These are phyloP conservation scores for Brassica carinata DNA, from an alignment of 345 rosid genomes.

Conservation along the genomic window DNA sequence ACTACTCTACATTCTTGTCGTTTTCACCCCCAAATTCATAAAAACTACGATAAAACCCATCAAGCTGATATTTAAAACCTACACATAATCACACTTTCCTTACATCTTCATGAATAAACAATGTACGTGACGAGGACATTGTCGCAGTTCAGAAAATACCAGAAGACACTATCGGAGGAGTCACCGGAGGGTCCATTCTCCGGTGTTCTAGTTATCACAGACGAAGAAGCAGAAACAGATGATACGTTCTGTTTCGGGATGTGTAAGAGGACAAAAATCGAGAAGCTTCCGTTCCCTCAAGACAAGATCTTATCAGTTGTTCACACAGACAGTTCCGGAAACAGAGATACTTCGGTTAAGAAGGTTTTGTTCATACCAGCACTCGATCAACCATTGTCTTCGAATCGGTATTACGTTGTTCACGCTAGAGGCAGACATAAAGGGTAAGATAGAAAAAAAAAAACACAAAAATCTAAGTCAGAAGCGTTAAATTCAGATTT, in stretches of 20 bases:
- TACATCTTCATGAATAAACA: not conserved
- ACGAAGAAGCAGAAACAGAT: constrained; percentile 65
- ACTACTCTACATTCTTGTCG: constrained; percentile 4
- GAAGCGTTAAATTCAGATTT: not conserved
- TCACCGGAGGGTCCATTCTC: constrained; percentile 70
- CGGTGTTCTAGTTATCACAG: constrained; percentile 63
- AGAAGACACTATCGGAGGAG: constrained; percentile 47
- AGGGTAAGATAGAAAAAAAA: constrained; percentile 49
- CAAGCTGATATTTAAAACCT: not conserved
- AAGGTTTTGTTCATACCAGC: constrained; percentile 70
- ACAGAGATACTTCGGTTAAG: constrained; percentile 44
- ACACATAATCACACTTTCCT: not conserved
- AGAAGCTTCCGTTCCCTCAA: constrained; percentile 65
- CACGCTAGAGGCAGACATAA: constrained; percentile 59
- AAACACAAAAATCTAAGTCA: not conserved
- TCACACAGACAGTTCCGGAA: constrained; percentile 49
- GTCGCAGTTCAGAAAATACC: constrained; percentile 50
- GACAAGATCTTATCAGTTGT: constrained; percentile 58
- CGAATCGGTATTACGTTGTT: constrained; percentile 60
- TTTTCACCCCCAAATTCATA: constrained; percentile 5
- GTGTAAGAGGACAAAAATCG: constrained; percentile 46
- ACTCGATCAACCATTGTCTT: constrained; percentile 67
- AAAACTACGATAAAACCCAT: constrained; percentile 1
- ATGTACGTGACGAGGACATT: constrained; percentile 68
- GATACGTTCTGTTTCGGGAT: constrained; percentile 58